phyloP scores from a whole-genome alignment of 2,329 filamentous ascomycete species.

The Penicillium sumatraense region DNA sequence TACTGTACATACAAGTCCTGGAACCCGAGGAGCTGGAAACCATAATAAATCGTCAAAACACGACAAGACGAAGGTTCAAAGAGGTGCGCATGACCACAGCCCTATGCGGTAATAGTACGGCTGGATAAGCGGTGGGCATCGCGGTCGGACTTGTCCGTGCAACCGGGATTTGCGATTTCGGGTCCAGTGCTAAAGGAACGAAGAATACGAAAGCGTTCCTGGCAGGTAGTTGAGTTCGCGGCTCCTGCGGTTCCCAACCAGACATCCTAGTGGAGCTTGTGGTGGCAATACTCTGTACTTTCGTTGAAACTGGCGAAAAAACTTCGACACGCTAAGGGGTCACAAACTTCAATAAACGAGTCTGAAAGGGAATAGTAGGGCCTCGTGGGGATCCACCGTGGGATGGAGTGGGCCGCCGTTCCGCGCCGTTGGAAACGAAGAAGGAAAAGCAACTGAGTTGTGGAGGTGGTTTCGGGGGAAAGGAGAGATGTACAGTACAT shows the following conservation, averaged over 20 bases:
- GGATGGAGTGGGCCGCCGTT: slow-evolving; percentile 20
- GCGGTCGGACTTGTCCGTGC: slow-evolving; percentile 12
- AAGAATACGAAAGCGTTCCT: slow-evolving; percentile 14
- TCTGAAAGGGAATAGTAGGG: slow-evolving; percentile 16
- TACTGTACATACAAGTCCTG: not conserved
- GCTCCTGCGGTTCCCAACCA: slow-evolving; percentile 16
- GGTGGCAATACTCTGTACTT: slow-evolving; percentile 10
- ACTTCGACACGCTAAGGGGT: slow-evolving; percentile 20
- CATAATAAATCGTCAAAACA: too few species aligned
- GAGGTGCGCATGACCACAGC: slow-evolving; percentile 21
- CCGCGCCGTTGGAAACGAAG: slow-evolving; percentile 27
- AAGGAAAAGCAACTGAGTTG: slow-evolving; percentile 3
- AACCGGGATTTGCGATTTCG: slow-evolving; percentile 18
- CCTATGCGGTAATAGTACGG: slow-evolving; percentile 14
- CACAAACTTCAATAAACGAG: slow-evolving; percentile 29
- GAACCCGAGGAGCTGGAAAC: too few species aligned
- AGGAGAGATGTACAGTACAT: too few species aligned
- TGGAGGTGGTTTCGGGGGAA: slow-evolving; percentile 20
- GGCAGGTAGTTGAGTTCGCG: slow-evolving; percentile 19
- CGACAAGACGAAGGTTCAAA: not conserved
- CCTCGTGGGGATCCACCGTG: slow-evolving; percentile 15
- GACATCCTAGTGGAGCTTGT: slow-evolving; percentile 8
- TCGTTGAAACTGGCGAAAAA: slow-evolving; percentile 13
- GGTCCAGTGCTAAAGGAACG: not conserved
- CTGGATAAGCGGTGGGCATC: not conserved